Evolutionary conservation across 2,329 filamentous ascomycete species (phyloP), one percentile per base, ranked within the genome.

Genomic region (Diaporthe sp.): DNA sequence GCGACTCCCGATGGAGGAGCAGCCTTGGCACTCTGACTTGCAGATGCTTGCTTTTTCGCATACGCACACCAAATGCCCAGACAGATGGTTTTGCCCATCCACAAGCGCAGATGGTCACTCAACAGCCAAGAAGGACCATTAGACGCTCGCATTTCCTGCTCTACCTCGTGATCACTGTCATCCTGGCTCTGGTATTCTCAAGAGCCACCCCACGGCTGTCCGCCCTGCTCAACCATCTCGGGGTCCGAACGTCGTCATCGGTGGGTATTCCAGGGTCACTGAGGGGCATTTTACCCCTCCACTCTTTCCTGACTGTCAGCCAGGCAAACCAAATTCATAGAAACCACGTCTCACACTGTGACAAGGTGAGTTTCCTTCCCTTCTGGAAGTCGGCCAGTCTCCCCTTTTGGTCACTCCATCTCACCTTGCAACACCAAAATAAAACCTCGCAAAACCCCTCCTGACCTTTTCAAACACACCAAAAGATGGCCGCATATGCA

Each of bases 401-500:
- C 47, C 50, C 30, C 32, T 37, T 71, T 50, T 59, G 65, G n/a
- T 19, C 22, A 44, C 30, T 19, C 12, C 32, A 35, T 15, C n/a
- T 30, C 22, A 17, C 55, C 55, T 15, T 35, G 35, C 37, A 30
- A 12, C 44, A 32, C 59, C 22, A 19, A 44, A 25, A 13, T 12
- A n/a, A n/a, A 35, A 15, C 19, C 13, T 19, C 32, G 30, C 44
- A 53, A 71, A 13, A 68, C 73, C 72, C 9, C 10, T 65, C 42
- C 72, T 53, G 61, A 80, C 42, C 22, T 50, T 25, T 42, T 19
- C 35, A 53, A 61, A 68, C 51, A 30, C 37, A 30, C 44, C 8
- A 53, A 77, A 87, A 86, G 81, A 79, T 80, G 94, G 95, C 81
- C 94, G 94, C 87, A 88, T 97, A 97, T 88, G 87, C 90, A 74